phyloP scores from a whole-genome alignment of 2,329 filamentous ascomycete genomes.

The Xylaria sp. region DNA sequence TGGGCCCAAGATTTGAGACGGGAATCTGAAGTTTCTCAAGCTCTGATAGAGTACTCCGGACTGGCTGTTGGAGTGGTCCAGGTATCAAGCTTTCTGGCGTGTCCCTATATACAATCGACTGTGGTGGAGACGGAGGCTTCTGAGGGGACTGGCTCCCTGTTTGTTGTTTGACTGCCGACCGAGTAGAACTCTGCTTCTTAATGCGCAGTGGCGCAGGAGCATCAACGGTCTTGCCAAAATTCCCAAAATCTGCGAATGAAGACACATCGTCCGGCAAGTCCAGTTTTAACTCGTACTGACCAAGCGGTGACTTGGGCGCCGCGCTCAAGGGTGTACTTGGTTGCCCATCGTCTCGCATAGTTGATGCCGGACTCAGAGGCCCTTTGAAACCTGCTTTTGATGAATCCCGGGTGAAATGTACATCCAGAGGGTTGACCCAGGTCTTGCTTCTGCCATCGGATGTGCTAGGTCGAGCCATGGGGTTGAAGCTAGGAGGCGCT shows the following conservation, averaged over 20 bases:
- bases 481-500: conserved; percentile 45
- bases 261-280: conserved; percentile 42
- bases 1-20: conserved; percentile 42
- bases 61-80: conserved; percentile 30
- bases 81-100: conserved; percentile 30
- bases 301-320: conserved; percentile 53
- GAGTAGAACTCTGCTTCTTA: conserved; percentile 36
- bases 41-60: conserved; percentile 40
- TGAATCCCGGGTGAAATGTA: conserved; percentile 53
- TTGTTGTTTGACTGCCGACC: conserved; percentile 20
- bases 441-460: conserved; percentile 50
- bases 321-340: conserved; percentile 36
- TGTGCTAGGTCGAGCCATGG: conserved; percentile 48
- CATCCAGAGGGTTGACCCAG: conserved; percentile 60
- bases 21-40: conserved; percentile 39
- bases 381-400: conserved; percentile 38
- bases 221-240: conserved; percentile 41
- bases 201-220: conserved; percentile 42
- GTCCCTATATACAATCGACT: conserved; percentile 47
- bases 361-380: conserved; percentile 23
- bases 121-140: conserved; percentile 51
- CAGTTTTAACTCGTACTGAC: conserved; percentile 53
- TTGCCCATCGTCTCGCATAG: conserved; percentile 26
- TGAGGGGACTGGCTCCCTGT: conserved; percentile 30
- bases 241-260: conserved; percentile 45